Conservation (phyloP, 257 asterid genomes). For the Salvia rosmarinus region DNA sequence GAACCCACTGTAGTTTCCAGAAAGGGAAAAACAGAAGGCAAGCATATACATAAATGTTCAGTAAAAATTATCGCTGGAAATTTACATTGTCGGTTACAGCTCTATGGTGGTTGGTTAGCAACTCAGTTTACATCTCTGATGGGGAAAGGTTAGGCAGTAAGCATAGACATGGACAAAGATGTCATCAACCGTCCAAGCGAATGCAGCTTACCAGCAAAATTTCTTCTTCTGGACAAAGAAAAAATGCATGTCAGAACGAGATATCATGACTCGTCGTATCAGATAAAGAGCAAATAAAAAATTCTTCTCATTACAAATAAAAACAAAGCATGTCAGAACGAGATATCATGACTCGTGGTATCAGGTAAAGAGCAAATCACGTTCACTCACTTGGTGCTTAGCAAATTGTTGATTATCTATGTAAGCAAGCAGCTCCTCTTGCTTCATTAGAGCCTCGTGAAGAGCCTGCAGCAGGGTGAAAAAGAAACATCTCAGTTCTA, state of each 20-base stretch:
- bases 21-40: too few relatives aligned
- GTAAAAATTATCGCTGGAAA: slow-evolving; percentile 28
- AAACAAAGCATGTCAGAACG: slow-evolving; percentile 26
- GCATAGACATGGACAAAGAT: neutral
- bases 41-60: slow-evolving; percentile 19
- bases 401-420: slow-evolving; percentile 64
- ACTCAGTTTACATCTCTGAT: slow-evolving; percentile 13
- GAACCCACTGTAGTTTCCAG: slow-evolving; percentile 3
- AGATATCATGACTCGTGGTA: neutral
- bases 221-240: slow-evolving; percentile 58
- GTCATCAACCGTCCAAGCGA: slow-evolving; percentile 30
- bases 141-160: slow-evolving; percentile 29
- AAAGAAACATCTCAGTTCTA: neutral
- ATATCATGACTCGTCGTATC: neutral
- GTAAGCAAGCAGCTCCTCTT: slow-evolving; percentile 80
- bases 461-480: slow-evolving; percentile 54
- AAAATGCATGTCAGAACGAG: slow-evolving; percentile 26
- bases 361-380: slow-evolving; percentile 12
- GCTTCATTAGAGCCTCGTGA: slow-evolving; percentile 74
- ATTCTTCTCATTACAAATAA: too few relatives aligned
- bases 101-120: slow-evolving; percentile 20
- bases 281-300: slow-evolving; percentile 16
- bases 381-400: slow-evolving; percentile 49
- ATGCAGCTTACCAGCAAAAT: slow-evolving; percentile 53
- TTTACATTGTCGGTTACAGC: slow-evolving; percentile 39